phyloP scores from a whole-genome alignment of 73 alveolate species.

The Stentor coeruleus region DNA sequence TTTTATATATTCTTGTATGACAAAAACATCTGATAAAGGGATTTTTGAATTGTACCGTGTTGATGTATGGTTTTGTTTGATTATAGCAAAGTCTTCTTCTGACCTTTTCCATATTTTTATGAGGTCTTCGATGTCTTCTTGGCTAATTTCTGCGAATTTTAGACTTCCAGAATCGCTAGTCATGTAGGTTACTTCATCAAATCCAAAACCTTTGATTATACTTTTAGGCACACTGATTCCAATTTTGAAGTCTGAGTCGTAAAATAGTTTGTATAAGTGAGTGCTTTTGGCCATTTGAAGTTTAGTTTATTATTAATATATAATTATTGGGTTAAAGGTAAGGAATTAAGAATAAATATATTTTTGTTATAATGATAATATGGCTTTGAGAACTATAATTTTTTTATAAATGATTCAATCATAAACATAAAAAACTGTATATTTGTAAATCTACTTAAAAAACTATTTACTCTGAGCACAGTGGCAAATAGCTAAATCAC shows the following conservation, averaged over 20 bases:
- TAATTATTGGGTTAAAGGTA: no score
- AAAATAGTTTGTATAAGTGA: background rate
- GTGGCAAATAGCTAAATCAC: no score
- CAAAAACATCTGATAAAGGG: background rate
- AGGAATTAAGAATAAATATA: no score
- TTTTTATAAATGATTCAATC: no score
- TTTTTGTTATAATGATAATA: no score
- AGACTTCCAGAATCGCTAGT: background rate
- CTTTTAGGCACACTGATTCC: background rate
- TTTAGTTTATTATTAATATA: no score
- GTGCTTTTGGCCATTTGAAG: background rate
- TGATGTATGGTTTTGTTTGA: background rate
- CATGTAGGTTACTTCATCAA: background rate
- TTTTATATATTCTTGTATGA: background rate
- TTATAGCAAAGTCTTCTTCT: background rate
- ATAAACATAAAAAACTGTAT: no score
- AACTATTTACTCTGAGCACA: no score
- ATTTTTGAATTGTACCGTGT: background rate
- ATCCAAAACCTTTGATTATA: slow-evolving; percentile 1
- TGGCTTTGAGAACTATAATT: no score
- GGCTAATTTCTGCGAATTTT: background rate
- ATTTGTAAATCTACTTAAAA: no score
- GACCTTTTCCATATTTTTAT: background rate
- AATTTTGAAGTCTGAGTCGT: background rate
- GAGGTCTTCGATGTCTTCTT: background rate